Evolutionary conservation across 31 red algal species (phyloP), one percentile per base, ranked within the genome.

Genomic region (Asparagopsis taxiformis): DNA sequence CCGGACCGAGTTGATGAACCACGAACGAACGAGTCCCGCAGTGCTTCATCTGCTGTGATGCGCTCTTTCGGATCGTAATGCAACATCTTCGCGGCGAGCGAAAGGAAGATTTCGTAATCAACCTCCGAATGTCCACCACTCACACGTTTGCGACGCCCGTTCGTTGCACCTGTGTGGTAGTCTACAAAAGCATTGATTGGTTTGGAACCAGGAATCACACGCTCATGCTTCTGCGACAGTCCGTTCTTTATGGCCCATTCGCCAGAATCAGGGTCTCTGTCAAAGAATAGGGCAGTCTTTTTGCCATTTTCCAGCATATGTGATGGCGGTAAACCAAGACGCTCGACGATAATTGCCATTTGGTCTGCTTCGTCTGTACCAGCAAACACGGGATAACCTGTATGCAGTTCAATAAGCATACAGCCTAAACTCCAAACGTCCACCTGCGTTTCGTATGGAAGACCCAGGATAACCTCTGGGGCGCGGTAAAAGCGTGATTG

Each of bases 371-470:
- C 80, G 73, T 92, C 89, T 21, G 74, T 74, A 33, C 95, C 95
- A 0, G 95, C 79, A 70, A 98, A 98, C 16, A 98, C 61, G 33
- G 95, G 90, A 35, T 88, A 75, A 28, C 95, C 95, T 36, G 84
- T 82, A 77, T 92, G 86, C 25, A 98, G 79, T 59, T 98, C 95
- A 51, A 82, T 75, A 26, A 94, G 75, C 65, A 98, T 98, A 57
- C 95, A 98, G 34, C 95, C 95, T 37, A 98, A 78, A 39, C 69
- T 79, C 95, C 95, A 98, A 61, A 98, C 77, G 65, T 98, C 95
- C 25, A 98, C 85, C 43, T 74, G 78, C 13, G 70, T 72, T 23
- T 52, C 65, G 65, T 98, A 98, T 2, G 86, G 75, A 26, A 91
- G 60, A 0, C 95, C 91, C 0, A 98, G 78, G 30, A 98, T 81